phyloP scores from a whole-genome alignment of 169 alveolate genomes.

The Cryptosporidium ryanae region DNA sequence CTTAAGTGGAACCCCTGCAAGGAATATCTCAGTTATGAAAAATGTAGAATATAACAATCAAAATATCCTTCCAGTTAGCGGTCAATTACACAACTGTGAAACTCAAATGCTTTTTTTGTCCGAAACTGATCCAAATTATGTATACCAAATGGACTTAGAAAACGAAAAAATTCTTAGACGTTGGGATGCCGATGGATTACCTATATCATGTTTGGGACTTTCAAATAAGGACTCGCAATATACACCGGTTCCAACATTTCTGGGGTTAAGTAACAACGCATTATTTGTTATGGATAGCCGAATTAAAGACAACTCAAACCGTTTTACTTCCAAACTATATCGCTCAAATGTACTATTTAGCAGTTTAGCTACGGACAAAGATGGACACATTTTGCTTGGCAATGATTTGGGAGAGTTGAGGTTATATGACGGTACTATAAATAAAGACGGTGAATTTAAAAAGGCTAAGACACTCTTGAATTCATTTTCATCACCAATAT shows the following conservation, averaged over 20 bases:
- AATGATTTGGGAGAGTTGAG: constrained; percentile 78
- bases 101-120: constrained; percentile 76
- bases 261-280: constrained; percentile 77
- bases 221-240: constrained; percentile 76
- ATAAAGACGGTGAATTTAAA: constrained; percentile 78
- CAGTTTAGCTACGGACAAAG: constrained; percentile 77
- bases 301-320: constrained; percentile 49
- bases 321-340: constrained; percentile 77
- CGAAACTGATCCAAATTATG: constrained; percentile 75
- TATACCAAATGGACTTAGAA: constrained; percentile 79
- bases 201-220: constrained; percentile 77
- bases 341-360: constrained; percentile 76
- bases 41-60: constrained; percentile 74
- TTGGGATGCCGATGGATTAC: constrained; percentile 78
- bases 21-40: constrained; percentile 40
- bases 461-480: constrained; percentile 78
- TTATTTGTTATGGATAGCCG: constrained; percentile 82
- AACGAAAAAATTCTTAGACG: constrained; percentile 77
- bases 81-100: constrained; percentile 77
- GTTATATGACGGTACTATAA: constrained; percentile 80
- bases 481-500: constrained; percentile 76
- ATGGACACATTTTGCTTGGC: constrained; percentile 80
- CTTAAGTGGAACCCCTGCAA: constrained; percentile 40
- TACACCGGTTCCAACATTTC: constrained; percentile 72
- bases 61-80: constrained; percentile 68